phyloP scores from a whole-genome alignment of 345 rosid genomes.

The Erucastrum elatum region DNA sequence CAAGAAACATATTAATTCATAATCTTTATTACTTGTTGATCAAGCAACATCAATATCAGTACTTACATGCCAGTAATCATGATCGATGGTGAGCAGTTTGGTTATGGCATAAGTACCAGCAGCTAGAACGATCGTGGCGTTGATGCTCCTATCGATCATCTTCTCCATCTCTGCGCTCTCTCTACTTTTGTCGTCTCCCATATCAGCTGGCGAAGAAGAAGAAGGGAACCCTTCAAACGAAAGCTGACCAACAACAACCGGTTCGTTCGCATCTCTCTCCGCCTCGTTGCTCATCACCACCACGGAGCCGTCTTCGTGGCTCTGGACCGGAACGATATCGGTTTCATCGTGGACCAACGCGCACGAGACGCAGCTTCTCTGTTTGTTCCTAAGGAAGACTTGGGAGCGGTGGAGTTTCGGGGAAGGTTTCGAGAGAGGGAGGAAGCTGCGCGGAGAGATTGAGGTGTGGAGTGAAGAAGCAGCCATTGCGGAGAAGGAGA shows the following conservation, averaged over 20 bases:
- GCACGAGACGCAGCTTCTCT: constrained; percentile 42
- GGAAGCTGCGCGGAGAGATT: constrained; percentile 55
- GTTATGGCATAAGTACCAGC: constrained; percentile 80
- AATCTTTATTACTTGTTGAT: background rate
- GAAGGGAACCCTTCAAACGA: constrained; percentile 74
- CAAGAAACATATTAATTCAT: background rate
- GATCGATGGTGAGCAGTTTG: constrained; percentile 88
- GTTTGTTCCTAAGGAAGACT: constrained; percentile 45
- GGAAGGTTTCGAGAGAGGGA: constrained; percentile 52
- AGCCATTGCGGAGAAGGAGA: constrained; percentile 60
- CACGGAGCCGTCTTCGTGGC: constrained; percentile 59
- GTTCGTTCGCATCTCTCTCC: constrained; percentile 50
- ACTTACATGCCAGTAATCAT: constrained; percentile 87
- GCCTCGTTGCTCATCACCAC: constrained; percentile 37
- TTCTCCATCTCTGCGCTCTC: constrained; percentile 52
- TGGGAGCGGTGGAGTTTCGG: constrained; percentile 40
- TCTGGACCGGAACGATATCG: constrained; percentile 64
- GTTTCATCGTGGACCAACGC: constrained; percentile 55
- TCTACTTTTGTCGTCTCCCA: constrained; percentile 34
- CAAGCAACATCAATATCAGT: background rate
- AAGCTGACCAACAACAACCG: constrained; percentile 63
- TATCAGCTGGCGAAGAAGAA: constrained; percentile 37
- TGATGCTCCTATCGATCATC: constrained; percentile 65
- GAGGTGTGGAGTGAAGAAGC: constrained; percentile 56
- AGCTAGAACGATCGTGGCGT: constrained; percentile 76